phyloP scores from a whole-genome alignment of 257 asterid species.

The Solanum peruvianum region DNA sequence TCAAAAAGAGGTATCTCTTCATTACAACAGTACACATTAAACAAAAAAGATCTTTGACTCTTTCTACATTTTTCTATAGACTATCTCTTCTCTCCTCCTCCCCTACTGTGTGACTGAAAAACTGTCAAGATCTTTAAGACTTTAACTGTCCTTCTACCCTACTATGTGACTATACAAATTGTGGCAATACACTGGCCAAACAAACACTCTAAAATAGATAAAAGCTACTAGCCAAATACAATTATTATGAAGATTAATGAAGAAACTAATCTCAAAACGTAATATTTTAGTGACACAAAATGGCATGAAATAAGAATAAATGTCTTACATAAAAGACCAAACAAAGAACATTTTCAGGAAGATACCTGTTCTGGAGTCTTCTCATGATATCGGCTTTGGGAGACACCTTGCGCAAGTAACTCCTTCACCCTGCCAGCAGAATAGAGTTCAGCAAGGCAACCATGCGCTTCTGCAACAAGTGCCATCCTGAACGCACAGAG shows the following conservation, averaged over 20 bases:
- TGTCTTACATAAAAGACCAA: neutral
- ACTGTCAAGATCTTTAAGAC: neutral
- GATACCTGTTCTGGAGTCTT: conserved; percentile 90
- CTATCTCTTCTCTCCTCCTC: neutral
- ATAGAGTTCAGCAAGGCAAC: conserved; percentile 84
- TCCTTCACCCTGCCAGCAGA: conserved; percentile 95
- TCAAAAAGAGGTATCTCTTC: neutral
- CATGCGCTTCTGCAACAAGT: conserved; percentile 60
- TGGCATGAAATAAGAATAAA: neutral
- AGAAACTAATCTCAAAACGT: neutral
- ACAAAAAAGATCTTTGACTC: neutral
- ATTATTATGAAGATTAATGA: neutral
- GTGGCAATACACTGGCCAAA: neutral
- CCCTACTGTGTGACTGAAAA: neutral
- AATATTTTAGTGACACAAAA: neutral
- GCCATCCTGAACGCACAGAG: conserved; percentile 83
- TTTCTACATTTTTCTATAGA: neutral
- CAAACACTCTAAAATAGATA: neutral
- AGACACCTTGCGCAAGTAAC: conserved; percentile 89
- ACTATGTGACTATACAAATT: neutral
- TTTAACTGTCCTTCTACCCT: neutral
- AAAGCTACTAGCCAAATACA: neutral
- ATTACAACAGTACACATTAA: neutral
- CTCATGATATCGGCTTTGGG: conserved; percentile 89
- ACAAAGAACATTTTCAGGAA: neutral